phyloP scores from a whole-genome alignment of 2,329 filamentous ascomycete species.

The Sarocladium brachiariae region DNA sequence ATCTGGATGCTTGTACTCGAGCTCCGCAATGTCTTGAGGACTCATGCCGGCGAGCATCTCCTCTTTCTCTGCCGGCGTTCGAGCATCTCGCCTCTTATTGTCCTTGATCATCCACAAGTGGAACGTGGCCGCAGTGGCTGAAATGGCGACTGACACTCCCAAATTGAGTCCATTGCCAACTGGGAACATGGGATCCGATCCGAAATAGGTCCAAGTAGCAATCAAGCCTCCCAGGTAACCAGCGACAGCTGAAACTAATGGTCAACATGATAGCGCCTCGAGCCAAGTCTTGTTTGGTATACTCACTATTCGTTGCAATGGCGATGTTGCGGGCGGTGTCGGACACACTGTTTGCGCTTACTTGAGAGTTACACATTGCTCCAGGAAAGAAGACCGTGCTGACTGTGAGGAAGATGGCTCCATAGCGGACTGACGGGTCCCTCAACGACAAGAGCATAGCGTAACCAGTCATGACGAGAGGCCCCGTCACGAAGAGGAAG shows the following conservation, averaged over 20 bases:
- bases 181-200: slow-evolving; percentile 13
- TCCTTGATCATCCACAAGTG: slow-evolving; percentile 15
- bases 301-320: slow-evolving; percentile 46
- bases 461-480: slow-evolving; percentile 12
- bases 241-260: background rate
- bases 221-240: slow-evolving; percentile 14
- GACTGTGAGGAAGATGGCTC: slow-evolving; percentile 63
- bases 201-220: slow-evolving; percentile 15
- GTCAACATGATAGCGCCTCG: background rate
- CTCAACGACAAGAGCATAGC: background rate
- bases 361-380: slow-evolving; percentile 59
- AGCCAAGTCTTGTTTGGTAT: background rate
- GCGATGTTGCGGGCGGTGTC: slow-evolving; percentile 62
- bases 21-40: slow-evolving; percentile 6
- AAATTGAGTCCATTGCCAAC: slow-evolving; percentile 16
- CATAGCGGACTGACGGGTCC: slow-evolving; percentile 20
- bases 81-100: slow-evolving; percentile 12
- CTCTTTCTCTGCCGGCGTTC: slow-evolving; percentile 4
- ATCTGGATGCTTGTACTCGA: slow-evolving; percentile 16
- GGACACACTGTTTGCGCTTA: slow-evolving; percentile 62
- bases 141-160: slow-evolving; percentile 9
- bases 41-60: slow-evolving; percentile 12
- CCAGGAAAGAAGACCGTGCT: slow-evolving; percentile 57
- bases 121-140: slow-evolving; percentile 5
- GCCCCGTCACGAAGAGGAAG: background rate